A percentile compares a stretch with the other conserved stretches of the same genome.
phyloP scores from a whole-genome alignment of 2,329 filamentous ascomycete species.

The Sordariomycetes sp. region DNA sequence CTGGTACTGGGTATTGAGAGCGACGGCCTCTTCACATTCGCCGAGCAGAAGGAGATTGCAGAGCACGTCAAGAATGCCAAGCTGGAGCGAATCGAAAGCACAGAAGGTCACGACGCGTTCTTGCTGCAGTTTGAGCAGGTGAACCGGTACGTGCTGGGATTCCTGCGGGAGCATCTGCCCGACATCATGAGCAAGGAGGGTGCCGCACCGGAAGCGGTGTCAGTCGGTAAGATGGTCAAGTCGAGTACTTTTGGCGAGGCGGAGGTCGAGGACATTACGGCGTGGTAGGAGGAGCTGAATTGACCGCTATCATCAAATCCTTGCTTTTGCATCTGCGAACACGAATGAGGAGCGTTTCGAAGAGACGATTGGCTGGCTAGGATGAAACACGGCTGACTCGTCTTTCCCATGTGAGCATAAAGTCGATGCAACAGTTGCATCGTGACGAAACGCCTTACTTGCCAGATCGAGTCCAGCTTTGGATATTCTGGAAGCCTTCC shows the following conservation, averaged over 20 bases:
- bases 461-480: too few relatives aligned
- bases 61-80: slow-evolving; percentile 68
- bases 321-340: too few relatives aligned
- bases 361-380: too few relatives aligned
- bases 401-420: too few relatives aligned
- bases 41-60: slow-evolving; percentile 89
- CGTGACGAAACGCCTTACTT: too few relatives aligned
- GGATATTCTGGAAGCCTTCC: background rate
- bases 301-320: too few relatives aligned
- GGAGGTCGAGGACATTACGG: slow-evolving; percentile 92
- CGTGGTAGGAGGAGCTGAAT: slow-evolving; percentile 79
- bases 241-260: slow-evolving; percentile 91
- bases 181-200: slow-evolving; percentile 72
- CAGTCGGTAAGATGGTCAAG: slow-evolving; percentile 62
- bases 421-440: too few relatives aligned
- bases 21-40: slow-evolving; percentile 93
- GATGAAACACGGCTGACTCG: too few relatives aligned
- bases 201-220: slow-evolving; percentile 35
- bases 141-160: slow-evolving; percentile 76
- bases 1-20: slow-evolving; percentile 91
- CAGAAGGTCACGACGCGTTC: slow-evolving; percentile 95
- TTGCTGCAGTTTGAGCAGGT: slow-evolving; percentile 96
- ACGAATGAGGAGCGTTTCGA: too few relatives aligned
- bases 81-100: slow-evolving; percentile 81
- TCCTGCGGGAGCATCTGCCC: slow-evolving; percentile 72